Evolutionary conservation across 2,329 filamentous ascomycete genomes (phyloP).

Genomic region (Scytalidium sp.): DNA sequence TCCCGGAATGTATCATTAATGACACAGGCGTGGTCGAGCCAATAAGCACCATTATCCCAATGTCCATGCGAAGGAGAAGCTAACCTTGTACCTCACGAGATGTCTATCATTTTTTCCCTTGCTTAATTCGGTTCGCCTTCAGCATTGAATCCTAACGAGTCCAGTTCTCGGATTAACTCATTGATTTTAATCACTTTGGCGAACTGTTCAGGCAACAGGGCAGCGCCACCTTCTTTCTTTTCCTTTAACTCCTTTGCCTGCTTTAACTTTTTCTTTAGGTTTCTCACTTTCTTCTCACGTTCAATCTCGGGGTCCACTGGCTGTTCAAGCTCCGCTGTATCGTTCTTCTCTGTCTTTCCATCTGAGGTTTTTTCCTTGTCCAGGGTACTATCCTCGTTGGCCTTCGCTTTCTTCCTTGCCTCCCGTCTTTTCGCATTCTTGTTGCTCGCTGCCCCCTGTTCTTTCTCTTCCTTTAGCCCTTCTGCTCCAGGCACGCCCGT

Average conservation of each 20-base stretch:
- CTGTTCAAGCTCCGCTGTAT: slow-evolving; percentile 32
- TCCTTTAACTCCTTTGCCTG: slow-evolving; percentile 87
- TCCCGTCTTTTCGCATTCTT: slow-evolving; percentile 86
- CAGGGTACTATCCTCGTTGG: slow-evolving; percentile 28
- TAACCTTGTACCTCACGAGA: neutral
- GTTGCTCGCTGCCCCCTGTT: slow-evolving; percentile 53
- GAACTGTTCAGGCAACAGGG: slow-evolving; percentile 87
- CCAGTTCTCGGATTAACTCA: slow-evolving; percentile 85
- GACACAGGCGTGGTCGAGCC: too few species aligned
- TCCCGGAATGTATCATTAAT: too few species aligned
- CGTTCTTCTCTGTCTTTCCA: slow-evolving; percentile 36
- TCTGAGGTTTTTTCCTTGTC: slow-evolving; percentile 36
- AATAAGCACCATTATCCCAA: too few species aligned
- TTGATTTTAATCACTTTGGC: slow-evolving; percentile 98
- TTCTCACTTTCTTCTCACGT: slow-evolving; percentile 88
- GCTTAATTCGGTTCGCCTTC: slow-evolving; percentile 67
- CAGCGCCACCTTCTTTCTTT: slow-evolving; percentile 85
- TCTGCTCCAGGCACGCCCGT: slow-evolving; percentile 75
- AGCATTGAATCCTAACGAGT: slow-evolving; percentile 77
- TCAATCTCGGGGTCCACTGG: slow-evolving; percentile 68
- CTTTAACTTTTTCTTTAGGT: slow-evolving; percentile 89
- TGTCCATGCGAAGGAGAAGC: too few species aligned
- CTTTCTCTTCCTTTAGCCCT: slow-evolving; percentile 44
- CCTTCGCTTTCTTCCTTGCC: slow-evolving; percentile 58
- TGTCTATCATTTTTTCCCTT: slow-evolving; percentile 11